Base-by-base conservation (phyloP, 2,329 filamentous ascomycete species). In the Trematosphaeria pertusa region DNA sequence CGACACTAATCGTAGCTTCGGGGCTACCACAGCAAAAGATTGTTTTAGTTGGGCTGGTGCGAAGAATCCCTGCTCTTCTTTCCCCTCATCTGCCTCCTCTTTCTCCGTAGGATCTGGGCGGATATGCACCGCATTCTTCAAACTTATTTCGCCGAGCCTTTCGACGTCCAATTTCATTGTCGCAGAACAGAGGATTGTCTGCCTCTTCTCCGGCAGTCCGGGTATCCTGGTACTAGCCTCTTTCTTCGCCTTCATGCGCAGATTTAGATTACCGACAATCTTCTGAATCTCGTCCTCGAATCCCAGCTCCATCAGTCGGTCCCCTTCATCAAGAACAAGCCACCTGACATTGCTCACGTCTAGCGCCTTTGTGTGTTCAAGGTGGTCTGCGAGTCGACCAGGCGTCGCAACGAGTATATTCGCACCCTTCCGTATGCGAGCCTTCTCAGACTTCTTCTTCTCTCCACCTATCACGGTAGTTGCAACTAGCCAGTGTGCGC, bases 121-220 rank as follows among this genome's bases (percentile, higher is more conserved):
- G 59, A 99, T 87, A 66, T 96, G 91, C 1, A 91, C 83, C 0
- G 94, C 92, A 62, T 97, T 91, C 61, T 95, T 92, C 69, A 99
- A 78, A 77, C 91, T 96, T 74, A 97, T 96, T 66, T 97, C 91
- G 32, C 93, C 92, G 5, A 99, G 78, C 59, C 88, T 88, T 69
- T 97, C 92, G 1, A 97, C 94, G 61, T 93, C 94, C 85, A 96
- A 92, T 76, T 97, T 97, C 86, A 99, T 89, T 0, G 94, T 99
- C 3, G 94, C 94, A 3, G 94, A 99, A 71, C 94, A 99, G 2
- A 99, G 81, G 3, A 99, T 81, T 0, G 94, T 97, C 1, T 90
- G 87, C 45, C 92, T 84, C 54, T 91, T 83, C 42, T 84, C 84
- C 0, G 91, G 87, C 6, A 96, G 79, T 3, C 87, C 78, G 14